Base-by-base conservation (phyloP, 2,329 filamentous ascomycete genomes). In the Fusarium chuoi region DNA sequence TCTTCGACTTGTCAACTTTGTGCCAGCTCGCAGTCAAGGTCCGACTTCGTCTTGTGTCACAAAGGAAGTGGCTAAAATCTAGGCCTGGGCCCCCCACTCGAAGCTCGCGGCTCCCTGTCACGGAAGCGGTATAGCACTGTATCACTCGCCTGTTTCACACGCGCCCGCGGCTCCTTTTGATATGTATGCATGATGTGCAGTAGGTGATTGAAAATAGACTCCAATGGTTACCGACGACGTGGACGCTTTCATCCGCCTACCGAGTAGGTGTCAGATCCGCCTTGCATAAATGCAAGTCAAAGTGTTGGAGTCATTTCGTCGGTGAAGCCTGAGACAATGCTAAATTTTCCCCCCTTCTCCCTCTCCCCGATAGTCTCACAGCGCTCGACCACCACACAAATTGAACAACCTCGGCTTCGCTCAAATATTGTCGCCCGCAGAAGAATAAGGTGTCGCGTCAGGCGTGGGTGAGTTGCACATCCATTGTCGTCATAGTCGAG, bases 161-260 rank as follows among this genome's bases (percentile, higher is more conserved):
- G 68, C 76, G 66, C 68, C 39, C 76, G 75, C 69, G 65, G 68
- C 68, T 73, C 68, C 57, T 62, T 73, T 63, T 67, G 49, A 71
- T 70, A 73, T 78, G 77, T 78, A 78, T 76, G 77, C 77, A 78
- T 78, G 77, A 78, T 78, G 75, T 78, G 77, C 77, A 78, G 77
- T 73, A 70, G 70, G 68, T 58, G 66, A 66, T 76, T 74, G 65
- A 75, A 65, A 75, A 71, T 75, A 75, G 69, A 60, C 67, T 77
- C 67, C 56, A 65, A 71, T 68, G 67, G 68, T 67, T 78, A 75
- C 76, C 76, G 76, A 78, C 76, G 74, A 78, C 76, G 71, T 78
- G 77, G 76, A 74, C 75, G 56, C 75, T 68, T 62, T 65, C 60
- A 76, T 62, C 69, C 73, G 70, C 67, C 68, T 77, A 55, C 73